A percentile compares a stretch with the other conserved stretches of the same genome.
phyloP scores from a whole-genome alignment of 2,329 filamentous ascomycete genomes.

The Sporothrix curviconia region DNA sequence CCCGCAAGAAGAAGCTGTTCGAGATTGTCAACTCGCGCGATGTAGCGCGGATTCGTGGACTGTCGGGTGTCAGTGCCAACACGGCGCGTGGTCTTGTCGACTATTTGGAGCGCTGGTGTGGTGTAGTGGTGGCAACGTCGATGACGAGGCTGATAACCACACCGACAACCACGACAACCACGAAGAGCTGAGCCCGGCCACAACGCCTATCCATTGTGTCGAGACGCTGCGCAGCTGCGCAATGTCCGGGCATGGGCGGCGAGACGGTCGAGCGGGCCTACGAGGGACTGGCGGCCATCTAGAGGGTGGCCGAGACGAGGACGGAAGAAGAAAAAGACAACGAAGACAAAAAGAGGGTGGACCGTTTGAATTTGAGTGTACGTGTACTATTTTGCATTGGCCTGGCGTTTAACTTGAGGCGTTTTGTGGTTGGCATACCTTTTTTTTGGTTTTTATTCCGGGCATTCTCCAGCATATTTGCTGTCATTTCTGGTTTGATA shows the following conservation, averaged over 20 bases:
- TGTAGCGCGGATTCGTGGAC: slow-evolving; percentile 54
- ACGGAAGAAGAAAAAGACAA: no score
- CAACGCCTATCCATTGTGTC: slow-evolving; percentile 28
- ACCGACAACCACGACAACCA: slow-evolving; percentile 25
- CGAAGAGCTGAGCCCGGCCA: neutral
- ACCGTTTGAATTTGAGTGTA: no score
- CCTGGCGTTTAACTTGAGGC: neutral
- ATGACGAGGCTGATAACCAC: neutral
- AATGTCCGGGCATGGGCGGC: slow-evolving; percentile 52
- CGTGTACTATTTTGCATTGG: neutral
- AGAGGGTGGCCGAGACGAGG: neutral
- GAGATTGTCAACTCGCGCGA: slow-evolving; percentile 69
- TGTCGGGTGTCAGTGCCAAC: slow-evolving; percentile 67
- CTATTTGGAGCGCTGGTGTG: slow-evolving; percentile 41
- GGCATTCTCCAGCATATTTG: neutral
- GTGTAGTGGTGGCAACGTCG: no score
- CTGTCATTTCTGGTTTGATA: neutral
- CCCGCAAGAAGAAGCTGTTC: slow-evolving; percentile 56
- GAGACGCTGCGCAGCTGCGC: slow-evolving; percentile 45
- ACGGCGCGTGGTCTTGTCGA: slow-evolving; percentile 58
- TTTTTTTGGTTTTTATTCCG: neutral
- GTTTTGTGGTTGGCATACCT: neutral
- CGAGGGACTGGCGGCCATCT: slow-evolving; percentile 34
- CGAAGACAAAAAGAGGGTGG: no score
- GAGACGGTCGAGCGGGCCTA: slow-evolving; percentile 51